A percentile compares a stretch with the other conserved stretches of the same genome.
These are phyloP conservation scores for Ammopiptanthus mongolicus DNA, from an alignment of 306 rosid species.

Conservation along the genomic window DNA sequence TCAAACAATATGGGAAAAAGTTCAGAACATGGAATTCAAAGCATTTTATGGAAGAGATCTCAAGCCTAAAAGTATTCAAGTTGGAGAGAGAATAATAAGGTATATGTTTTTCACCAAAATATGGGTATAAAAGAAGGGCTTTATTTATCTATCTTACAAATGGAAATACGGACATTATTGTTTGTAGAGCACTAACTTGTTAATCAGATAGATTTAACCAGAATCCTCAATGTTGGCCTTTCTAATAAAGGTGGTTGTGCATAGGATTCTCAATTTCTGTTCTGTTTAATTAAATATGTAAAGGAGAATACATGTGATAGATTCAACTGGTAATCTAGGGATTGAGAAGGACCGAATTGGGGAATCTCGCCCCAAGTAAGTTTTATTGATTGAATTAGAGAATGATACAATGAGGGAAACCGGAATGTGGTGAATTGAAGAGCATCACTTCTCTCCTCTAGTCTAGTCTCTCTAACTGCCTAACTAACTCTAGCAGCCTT, in stretches of 20 bases:
- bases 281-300: not conserved
- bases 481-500: too few species aligned
- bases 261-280: not conserved
- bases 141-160: not conserved
- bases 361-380: too few species aligned
- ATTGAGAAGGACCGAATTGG: too few species aligned
- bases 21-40: not conserved
- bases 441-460: too few species aligned
- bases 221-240: not conserved
- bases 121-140: not conserved
- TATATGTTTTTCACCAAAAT: not conserved
- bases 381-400: too few species aligned
- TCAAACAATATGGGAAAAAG: not conserved
- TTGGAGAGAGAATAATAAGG: not conserved
- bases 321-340: too few species aligned
- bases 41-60: conserved; percentile 4
- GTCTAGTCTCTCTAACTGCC: too few species aligned
- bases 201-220: not conserved
- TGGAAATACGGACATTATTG: not conserved
- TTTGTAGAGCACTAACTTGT: not conserved
- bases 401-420: too few species aligned
- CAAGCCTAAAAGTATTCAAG: not conserved
- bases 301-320: not conserved
- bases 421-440: too few species aligned
- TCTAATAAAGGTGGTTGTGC: not conserved